These are phyloP conservation scores for Rhizopogon vulgaris DNA, from an alignment of 768 basidiomycete genomes.

Conservation along the genomic window DNA sequence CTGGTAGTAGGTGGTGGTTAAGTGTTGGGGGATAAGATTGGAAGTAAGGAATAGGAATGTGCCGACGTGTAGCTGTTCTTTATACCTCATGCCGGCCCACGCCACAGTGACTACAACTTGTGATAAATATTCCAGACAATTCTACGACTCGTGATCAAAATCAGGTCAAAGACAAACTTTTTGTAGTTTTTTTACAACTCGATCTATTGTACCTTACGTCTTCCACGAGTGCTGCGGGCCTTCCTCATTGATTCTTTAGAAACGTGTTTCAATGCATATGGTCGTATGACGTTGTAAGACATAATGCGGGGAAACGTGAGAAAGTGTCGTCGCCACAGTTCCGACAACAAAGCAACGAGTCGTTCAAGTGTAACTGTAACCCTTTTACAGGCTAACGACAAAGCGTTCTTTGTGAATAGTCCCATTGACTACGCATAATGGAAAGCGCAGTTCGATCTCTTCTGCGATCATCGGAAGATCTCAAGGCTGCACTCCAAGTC, in stretches of 20 bases:
- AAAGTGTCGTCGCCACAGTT: slow-evolving; percentile 8
- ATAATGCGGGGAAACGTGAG: slow-evolving; percentile 25
- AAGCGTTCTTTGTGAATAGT: slow-evolving; percentile 4
- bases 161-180: not conserved
- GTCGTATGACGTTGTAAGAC: not conserved
- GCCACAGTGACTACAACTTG: slow-evolving; percentile 3
- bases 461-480: slow-evolving; percentile 39
- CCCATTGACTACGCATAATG: slow-evolving; percentile 7
- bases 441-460: slow-evolving; percentile 17
- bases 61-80: slow-evolving; percentile 9
- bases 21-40: not conserved
- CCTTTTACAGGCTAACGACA: too few species aligned
- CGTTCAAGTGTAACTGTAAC: not conserved
- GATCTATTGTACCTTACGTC: not conserved
- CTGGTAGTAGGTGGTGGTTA: not conserved
- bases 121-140: slow-evolving; percentile 1
- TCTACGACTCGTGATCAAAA: slow-evolving; percentile 5
- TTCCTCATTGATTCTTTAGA: not conserved
- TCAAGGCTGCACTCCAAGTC: slow-evolving; percentile 39
- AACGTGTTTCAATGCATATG: not conserved
- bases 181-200: not conserved
- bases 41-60: not conserved
- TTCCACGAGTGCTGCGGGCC: not conserved
- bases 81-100: slow-evolving; percentile 12
- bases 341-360: too few species aligned